Conservation (phyloP, 2,329 filamentous ascomycete species). For the Exophiala sp. region DNA sequence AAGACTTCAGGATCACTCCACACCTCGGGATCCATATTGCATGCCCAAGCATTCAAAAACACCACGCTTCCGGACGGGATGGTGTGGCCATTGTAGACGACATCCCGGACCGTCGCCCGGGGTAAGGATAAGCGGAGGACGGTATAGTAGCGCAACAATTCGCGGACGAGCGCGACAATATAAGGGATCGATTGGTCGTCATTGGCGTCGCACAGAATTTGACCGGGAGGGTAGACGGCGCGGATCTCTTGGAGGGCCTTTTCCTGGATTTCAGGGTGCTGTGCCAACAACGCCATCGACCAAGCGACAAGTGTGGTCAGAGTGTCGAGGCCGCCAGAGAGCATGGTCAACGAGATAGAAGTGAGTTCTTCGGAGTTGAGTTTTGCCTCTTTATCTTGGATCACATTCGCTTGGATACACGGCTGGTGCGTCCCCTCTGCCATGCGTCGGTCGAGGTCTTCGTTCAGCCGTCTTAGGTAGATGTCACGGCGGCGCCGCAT, state of each 20-base stretch:
- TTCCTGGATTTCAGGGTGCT: conserved; percentile 56
- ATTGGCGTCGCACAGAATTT: conserved; percentile 51
- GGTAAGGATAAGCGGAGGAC: conserved; percentile 59
- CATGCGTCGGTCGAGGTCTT: conserved; percentile 56
- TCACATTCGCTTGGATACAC: conserved; percentile 63
- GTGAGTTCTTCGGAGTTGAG: conserved; percentile 58
- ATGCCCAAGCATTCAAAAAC: conserved; percentile 63
- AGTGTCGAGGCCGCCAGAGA: conserved; percentile 61
- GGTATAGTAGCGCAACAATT: conserved; percentile 58
- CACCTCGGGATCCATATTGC: conserved; percentile 58
- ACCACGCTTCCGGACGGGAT: conserved; percentile 60
- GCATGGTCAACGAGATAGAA: conserved; percentile 62
- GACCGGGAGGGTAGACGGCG: conserved; percentile 46
- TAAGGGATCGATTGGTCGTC: conserved; percentile 62
- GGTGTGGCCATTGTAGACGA: conserved; percentile 51
- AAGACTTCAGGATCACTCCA: conserved; percentile 55
- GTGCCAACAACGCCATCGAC: conserved; percentile 56
- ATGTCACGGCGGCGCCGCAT: conserved; percentile 56
- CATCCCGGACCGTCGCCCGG: conserved; percentile 55
- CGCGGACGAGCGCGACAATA: conserved; percentile 57
- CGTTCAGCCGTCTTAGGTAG: conserved; percentile 54
- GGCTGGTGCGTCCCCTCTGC: conserved; percentile 55
- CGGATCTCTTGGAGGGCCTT: conserved; percentile 54
- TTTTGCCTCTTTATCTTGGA: conserved; percentile 57
- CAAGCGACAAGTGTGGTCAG: conserved; percentile 61